Percentiles rank a stretch among this genome's conserved stretches.
Evolutionary conservation across 768 basidiomycete genomes (phyloP).

Genomic region (Russula griseocarnosa): DNA sequence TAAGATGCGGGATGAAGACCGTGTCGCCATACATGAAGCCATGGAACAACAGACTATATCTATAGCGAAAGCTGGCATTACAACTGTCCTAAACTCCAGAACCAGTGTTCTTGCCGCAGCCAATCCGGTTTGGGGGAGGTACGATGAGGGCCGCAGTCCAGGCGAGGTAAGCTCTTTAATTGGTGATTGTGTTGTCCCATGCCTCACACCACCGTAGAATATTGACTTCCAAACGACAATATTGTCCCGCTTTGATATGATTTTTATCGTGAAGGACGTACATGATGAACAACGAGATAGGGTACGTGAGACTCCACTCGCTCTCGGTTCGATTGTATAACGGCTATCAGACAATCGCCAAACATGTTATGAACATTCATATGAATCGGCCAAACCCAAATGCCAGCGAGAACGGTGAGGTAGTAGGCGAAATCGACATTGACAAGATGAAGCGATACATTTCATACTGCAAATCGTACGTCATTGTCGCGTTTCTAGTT

Average conservation of each 20-base stretch:
- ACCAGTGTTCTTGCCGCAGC: conserved; percentile 96
- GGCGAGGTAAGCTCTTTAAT: conserved; percentile 63
- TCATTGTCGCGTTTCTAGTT: not conserved
- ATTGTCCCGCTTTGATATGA: conserved; percentile 98
- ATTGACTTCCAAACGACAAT: conserved; percentile 99
- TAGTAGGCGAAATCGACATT: conserved; percentile 84
- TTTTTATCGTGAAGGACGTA: conserved; percentile 97
- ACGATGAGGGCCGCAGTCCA: conserved; percentile 93
- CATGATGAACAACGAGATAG: conserved; percentile 92
- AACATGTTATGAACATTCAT: conserved; percentile 98
- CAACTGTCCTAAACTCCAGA: conserved; percentile 92
- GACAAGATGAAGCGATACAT: conserved; percentile 99
- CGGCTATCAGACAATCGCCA: conserved; percentile 79
- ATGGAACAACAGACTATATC: conserved; percentile 99
- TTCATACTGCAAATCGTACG: conserved; percentile 90
- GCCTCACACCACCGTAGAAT: conserved; percentile 46
- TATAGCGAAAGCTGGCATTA: conserved; percentile 98
- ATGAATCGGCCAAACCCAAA: conserved; percentile 83
- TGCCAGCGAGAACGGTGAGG: conserved; percentile 37
- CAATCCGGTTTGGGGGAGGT: conserved; percentile 96
- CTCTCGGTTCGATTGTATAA: conserved; percentile 7
- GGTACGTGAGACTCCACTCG: conserved; percentile 41
- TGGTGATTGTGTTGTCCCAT: not conserved
- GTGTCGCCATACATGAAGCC: conserved; percentile 98
- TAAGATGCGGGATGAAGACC: conserved; percentile 99